A percentile compares a stretch with the other conserved stretches of the same genome.
Conservation (phyloP, 345 rosid species). For the Melastoma malabathricum region DNA sequence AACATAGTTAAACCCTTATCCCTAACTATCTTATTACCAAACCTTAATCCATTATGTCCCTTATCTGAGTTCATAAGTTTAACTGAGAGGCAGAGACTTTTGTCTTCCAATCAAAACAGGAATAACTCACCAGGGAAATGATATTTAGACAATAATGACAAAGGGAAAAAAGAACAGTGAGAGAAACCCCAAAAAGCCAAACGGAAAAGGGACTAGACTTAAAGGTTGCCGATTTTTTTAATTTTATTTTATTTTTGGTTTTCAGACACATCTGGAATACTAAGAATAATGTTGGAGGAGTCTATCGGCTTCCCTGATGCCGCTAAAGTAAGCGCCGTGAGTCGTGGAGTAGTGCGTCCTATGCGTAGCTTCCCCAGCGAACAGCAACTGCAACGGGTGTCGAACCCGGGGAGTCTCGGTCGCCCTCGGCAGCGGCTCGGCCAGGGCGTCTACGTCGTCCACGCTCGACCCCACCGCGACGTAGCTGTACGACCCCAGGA, state of each 20-base stretch:
- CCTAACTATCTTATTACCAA: too few species aligned
- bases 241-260: too few species aligned
- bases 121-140: too few species aligned
- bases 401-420: constrained; percentile 1
- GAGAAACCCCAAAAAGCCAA: constrained; percentile 6
- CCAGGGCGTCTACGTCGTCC: constrained; percentile 67
- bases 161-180: background rate
- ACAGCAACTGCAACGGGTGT: constrained; percentile 50
- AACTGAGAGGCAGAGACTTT: too few species aligned
- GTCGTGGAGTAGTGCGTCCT: constrained; percentile 94
- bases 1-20: too few species aligned
- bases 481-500: constrained; percentile 82
- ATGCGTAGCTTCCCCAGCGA: constrained; percentile 98
- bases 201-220: constrained; percentile 13
- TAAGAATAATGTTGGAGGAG: constrained; percentile 83
- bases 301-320: constrained; percentile 89
- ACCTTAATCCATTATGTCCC: too few species aligned
- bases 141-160: too few species aligned
- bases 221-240: constrained; percentile 6
- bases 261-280: constrained; percentile 16
- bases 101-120: too few species aligned
- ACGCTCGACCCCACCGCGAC: constrained; percentile 88
- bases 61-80: too few species aligned
- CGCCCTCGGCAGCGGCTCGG: constrained; percentile 67
- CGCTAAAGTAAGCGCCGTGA: constrained; percentile 95